These are phyloP conservation scores for Uronychia setigera DNA, from an alignment of 73 alveolate genomes.

Conservation along the genomic window DNA sequence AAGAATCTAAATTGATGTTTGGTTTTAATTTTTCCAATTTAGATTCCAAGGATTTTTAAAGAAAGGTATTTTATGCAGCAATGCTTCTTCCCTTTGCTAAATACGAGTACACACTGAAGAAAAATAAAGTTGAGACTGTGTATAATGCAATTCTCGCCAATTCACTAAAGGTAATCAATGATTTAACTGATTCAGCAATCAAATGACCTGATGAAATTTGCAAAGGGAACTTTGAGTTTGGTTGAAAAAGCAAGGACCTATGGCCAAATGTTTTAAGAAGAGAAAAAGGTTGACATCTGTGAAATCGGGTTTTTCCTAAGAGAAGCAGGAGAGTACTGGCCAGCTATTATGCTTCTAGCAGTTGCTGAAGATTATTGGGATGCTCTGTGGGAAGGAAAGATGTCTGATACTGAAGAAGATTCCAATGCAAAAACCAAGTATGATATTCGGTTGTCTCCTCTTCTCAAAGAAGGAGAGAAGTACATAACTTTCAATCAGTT, in stretches of 20 bases:
- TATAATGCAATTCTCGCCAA: conserved; percentile 36
- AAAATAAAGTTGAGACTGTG: conserved; percentile 35
- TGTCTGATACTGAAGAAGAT: conserved; percentile 47
- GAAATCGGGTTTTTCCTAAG: conserved; percentile 38
- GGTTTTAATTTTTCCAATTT: not conserved
- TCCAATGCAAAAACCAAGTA: too few relatives aligned
- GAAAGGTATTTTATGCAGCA: conserved; percentile 48
- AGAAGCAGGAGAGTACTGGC: conserved; percentile 52
- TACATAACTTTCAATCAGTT: conserved; percentile 38
- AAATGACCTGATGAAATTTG: conserved; percentile 53
- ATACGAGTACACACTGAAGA: conserved; percentile 31
- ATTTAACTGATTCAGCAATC: conserved; percentile 16
- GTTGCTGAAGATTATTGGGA: conserved; percentile 61
- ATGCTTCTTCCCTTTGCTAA: conserved; percentile 50
- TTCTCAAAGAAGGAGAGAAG: conserved; percentile 32
- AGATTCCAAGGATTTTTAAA: conserved; percentile 41
- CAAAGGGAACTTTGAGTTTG: conserved; percentile 11
- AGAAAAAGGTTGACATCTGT: conserved; percentile 12
- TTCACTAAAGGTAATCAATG: conserved; percentile 20
- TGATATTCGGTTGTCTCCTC: not conserved
- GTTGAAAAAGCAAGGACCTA: conserved; percentile 15
- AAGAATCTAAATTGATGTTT: not conserved
- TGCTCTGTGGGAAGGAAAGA: conserved; percentile 22
- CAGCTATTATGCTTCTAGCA: conserved; percentile 52
- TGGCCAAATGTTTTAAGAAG: not conserved